phyloP scores from a whole-genome alignment of 176 grass and related monocot genomes.

The Aegilops bicornis region DNA sequence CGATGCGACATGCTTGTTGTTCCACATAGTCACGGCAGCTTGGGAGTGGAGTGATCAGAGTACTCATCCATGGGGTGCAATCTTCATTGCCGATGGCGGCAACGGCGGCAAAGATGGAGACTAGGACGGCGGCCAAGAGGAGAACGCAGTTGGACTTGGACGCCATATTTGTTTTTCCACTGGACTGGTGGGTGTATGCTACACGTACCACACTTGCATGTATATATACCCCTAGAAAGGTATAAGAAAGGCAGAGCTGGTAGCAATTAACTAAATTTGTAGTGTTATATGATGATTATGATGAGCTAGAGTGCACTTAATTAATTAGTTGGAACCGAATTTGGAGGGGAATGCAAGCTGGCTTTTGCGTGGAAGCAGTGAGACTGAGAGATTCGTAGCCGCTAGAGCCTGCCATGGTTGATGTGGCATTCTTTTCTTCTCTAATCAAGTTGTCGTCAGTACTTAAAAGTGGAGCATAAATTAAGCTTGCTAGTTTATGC shows the following conservation, averaged over 20 bases:
- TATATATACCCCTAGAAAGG: neutral
- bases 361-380: neutral
- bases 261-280: neutral
- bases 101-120: neutral
- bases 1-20: neutral
- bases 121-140: neutral
- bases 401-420: neutral
- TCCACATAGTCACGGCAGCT: neutral
- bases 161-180: neutral
- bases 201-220: neutral
- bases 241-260: neutral
- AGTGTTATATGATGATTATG: neutral
- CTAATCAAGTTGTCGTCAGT: neutral
- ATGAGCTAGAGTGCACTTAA: neutral
- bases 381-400: neutral
- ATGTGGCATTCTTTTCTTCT: slow-evolving; percentile 1
- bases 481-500: neutral
- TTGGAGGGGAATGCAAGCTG: neutral
- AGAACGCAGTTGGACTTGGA: neutral
- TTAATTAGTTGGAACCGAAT: neutral
- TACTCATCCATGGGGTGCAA: neutral
- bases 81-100: neutral
- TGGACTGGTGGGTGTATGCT: neutral
- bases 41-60: neutral
- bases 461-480: neutral